Evolutionary conservation across 768 basidiomycete genomes (phyloP).

Genomic region (Kwoniella sp.): DNA sequence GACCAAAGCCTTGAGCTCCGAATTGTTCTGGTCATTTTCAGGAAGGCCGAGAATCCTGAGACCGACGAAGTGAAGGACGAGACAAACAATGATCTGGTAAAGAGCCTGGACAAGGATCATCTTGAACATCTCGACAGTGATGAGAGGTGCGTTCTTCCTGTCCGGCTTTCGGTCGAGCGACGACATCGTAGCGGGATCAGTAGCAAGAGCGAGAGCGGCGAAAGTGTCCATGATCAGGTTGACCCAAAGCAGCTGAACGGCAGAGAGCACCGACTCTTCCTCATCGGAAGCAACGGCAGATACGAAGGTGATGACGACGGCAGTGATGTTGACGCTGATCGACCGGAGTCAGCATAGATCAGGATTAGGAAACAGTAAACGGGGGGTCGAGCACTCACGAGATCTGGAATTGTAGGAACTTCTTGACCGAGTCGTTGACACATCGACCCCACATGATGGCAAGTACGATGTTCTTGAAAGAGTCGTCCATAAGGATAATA

Average conservation of each 20-base stretch:
- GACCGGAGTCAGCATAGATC: slow-evolving; percentile 54
- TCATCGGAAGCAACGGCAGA: slow-evolving; percentile 76
- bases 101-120: slow-evolving; percentile 87
- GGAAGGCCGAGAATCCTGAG: slow-evolving; percentile 64
- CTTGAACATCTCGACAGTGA: slow-evolving; percentile 93
- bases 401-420: slow-evolving; percentile 88
- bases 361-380: background rate
- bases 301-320: slow-evolving; percentile 89
- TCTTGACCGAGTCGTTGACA: slow-evolving; percentile 95
- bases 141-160: slow-evolving; percentile 81
- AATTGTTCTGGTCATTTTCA: slow-evolving; percentile 44
- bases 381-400: slow-evolving; percentile 24
- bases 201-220: slow-evolving; percentile 94
- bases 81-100: slow-evolving; percentile 79
- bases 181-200: slow-evolving; percentile 82
- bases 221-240: slow-evolving; percentile 91
- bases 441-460: slow-evolving; percentile 99
- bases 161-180: slow-evolving; percentile 85
- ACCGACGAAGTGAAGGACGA: slow-evolving; percentile 88
- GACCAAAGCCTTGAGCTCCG: slow-evolving; percentile 76
- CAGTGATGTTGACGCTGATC: slow-evolving; percentile 79
- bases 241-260: slow-evolving; percentile 97
- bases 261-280: slow-evolving; percentile 84
- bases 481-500: slow-evolving; percentile 82
- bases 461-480: slow-evolving; percentile 88